These are phyloP conservation scores for Arthrobotrys iridis DNA, from an alignment of 2,329 filamentous ascomycete species.

Conservation along the genomic window DNA sequence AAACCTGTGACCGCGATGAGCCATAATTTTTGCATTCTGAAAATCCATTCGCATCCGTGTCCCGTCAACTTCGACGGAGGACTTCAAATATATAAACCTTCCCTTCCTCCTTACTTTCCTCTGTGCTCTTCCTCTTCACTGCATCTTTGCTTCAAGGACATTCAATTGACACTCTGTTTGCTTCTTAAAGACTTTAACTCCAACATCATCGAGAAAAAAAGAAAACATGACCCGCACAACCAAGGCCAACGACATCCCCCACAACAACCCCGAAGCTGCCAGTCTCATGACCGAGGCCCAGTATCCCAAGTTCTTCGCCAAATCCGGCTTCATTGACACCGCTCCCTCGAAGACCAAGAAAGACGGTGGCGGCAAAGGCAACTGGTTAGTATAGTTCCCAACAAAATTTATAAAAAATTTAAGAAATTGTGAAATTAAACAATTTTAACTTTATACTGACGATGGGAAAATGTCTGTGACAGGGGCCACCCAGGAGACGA, in stretches of 20 bases:
- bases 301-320: constrained; percentile 91
- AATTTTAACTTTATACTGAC: neutral
- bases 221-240: constrained; percentile 88
- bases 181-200: neutral
- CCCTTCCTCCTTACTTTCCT: neutral
- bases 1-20: constrained; percentile 29
- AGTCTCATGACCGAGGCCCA: constrained; percentile 76
- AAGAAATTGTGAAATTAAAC: neutral
- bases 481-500: constrained; percentile 89
- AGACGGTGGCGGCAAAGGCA: constrained; percentile 88
- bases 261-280: constrained; percentile 82
- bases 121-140: neutral
- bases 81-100: neutral
- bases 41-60: neutral
- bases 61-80: neutral
- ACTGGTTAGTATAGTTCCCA: constrained; percentile 74
- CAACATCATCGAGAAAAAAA: no score
- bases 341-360: constrained; percentile 98
- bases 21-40: constrained; percentile 7
- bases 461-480: no score
- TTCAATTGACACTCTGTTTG: neutral
- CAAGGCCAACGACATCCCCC: constrained; percentile 82
- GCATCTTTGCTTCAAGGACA: neutral
- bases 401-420: constrained; percentile 15
- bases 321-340: constrained; percentile 79